phyloP scores from a whole-genome alignment of 2,329 filamentous ascomycete genomes.

The Diaporthe australafricana region DNA sequence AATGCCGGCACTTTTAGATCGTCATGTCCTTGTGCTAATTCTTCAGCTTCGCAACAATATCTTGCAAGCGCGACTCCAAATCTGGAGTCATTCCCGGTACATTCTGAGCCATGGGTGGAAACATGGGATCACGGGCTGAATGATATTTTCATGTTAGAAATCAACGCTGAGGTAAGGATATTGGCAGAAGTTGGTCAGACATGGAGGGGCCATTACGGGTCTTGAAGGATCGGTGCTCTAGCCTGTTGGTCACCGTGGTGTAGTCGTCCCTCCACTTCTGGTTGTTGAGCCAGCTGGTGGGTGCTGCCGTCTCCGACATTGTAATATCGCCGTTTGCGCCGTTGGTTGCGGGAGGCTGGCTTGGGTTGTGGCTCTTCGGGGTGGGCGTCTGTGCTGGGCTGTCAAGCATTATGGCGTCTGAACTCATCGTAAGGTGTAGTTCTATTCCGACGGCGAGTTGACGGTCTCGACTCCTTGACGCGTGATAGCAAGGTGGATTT shows the following conservation, averaged over 20 bases:
- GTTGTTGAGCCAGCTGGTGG: constrained; percentile 42
- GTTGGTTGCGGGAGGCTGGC: not conserved
- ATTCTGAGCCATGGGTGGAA: constrained; percentile 42
- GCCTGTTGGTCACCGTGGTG: constrained; percentile 50
- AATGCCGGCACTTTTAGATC: not conserved
- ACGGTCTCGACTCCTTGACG: not conserved
- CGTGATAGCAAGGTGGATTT: not conserved
- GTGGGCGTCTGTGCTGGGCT: constrained; percentile 37
- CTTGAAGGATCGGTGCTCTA: constrained; percentile 60
- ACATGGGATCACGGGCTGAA: constrained; percentile 58
- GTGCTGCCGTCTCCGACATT: constrained; percentile 31
- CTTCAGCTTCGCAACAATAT: constrained; percentile 45
- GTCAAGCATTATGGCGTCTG: constrained; percentile 37
- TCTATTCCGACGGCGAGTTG: not conserved
- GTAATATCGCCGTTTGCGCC: constrained; percentile 28
- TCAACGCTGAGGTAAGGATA: no score
- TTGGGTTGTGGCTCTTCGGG: constrained; percentile 31
- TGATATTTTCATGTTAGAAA: constrained; percentile 5
- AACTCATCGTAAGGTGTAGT: constrained; percentile 24
- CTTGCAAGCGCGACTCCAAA: constrained; percentile 54
- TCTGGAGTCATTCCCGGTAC: constrained; percentile 54
- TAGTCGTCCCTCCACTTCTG: constrained; percentile 58
- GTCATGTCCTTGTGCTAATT: not conserved
- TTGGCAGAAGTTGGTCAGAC: no score
- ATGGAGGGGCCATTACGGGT: constrained; percentile 50